Evolutionary conservation across 2,329 filamentous ascomycete genomes (phyloP).

Genomic region (Ploettnerulaceae sp.): DNA sequence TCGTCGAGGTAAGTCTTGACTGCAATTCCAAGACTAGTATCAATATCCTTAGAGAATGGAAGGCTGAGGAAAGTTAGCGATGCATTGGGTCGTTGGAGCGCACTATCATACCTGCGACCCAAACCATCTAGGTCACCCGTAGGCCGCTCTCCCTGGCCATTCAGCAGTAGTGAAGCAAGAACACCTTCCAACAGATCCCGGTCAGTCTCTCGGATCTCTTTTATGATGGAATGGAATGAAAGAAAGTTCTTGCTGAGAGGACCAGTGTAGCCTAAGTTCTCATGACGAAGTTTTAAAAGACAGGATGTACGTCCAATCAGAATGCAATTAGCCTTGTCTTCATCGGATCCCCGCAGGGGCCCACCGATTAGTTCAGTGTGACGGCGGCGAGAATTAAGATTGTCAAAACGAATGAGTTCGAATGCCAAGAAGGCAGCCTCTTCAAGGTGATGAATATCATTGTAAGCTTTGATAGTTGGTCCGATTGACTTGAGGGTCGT

Average conservation of each 20-base stretch:
- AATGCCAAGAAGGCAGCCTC: conserved; percentile 79
- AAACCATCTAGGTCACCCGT: conserved; percentile 56
- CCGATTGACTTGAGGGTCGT: conserved; percentile 61
- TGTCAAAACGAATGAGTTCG: conserved; percentile 74
- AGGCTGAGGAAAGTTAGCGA: conserved; percentile 40
- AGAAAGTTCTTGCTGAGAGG: conserved; percentile 87
- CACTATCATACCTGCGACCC: conserved; percentile 59
- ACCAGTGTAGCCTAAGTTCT: conserved; percentile 86
- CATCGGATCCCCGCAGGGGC: conserved; percentile 54
- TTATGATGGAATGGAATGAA: conserved; percentile 78
- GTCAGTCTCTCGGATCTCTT: conserved; percentile 71
- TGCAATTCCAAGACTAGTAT: conserved; percentile 72
- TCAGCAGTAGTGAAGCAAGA: conserved; percentile 73
- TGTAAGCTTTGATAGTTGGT: conserved; percentile 41
- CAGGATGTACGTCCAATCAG: conserved; percentile 84
- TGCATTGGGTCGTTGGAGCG: background rate
- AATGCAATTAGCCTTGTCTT: conserved; percentile 72
- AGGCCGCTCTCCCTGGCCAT: conserved; percentile 72
- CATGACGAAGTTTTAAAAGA: conserved; percentile 75
- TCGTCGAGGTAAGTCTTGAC: conserved; percentile 77
- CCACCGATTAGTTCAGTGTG: conserved; percentile 51
- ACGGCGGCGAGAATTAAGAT: conserved; percentile 66
- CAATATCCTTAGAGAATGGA: conserved; percentile 64
- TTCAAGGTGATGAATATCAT: conserved; percentile 51
- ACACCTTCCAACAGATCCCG: conserved; percentile 83